Percentiles rank a stretch among this genome's conserved stretches.
Conservation (phyloP, 345 rosid genomes). For the Excoecaria agallocha region DNA sequence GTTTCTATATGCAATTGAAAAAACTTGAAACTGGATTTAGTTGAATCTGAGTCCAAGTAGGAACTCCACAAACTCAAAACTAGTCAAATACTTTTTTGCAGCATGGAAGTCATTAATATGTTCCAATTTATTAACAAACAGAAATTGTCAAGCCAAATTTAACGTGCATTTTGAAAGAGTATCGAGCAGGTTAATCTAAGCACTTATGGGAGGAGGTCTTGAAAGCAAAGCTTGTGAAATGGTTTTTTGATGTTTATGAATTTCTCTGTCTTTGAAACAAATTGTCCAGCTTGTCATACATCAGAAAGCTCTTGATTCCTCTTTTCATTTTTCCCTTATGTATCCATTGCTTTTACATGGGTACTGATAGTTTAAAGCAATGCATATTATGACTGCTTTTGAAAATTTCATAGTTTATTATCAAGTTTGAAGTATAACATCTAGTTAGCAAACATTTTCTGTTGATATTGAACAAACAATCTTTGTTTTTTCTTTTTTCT, state of each 20-base stretch:
- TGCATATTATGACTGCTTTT: neutral
- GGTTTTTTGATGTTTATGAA: no score
- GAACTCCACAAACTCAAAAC: no score
- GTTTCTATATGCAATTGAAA: constrained; percentile 1
- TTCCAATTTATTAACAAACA: neutral
- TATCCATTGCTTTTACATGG: neutral
- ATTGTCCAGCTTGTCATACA: neutral
- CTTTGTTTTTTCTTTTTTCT: neutral
- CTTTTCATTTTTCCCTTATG: neutral
- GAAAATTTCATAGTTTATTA: neutral
- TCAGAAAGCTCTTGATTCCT: neutral
- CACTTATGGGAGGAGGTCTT: neutral
- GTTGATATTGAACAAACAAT: neutral
- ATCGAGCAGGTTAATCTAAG: neutral
- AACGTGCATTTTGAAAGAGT: neutral
- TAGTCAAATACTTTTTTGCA: no score
- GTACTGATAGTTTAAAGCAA: neutral
- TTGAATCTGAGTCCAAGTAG: no score
- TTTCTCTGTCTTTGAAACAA: neutral
- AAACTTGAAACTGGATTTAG: neutral
- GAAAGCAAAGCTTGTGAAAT: no score
- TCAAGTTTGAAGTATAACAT: neutral
- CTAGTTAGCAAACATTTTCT: neutral
- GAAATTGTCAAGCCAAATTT: neutral
- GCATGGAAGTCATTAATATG: neutral